These are phyloP conservation scores for Candida mattraensis DNA, from an alignment of 805 yeast genomes.

Conservation along the genomic window DNA sequence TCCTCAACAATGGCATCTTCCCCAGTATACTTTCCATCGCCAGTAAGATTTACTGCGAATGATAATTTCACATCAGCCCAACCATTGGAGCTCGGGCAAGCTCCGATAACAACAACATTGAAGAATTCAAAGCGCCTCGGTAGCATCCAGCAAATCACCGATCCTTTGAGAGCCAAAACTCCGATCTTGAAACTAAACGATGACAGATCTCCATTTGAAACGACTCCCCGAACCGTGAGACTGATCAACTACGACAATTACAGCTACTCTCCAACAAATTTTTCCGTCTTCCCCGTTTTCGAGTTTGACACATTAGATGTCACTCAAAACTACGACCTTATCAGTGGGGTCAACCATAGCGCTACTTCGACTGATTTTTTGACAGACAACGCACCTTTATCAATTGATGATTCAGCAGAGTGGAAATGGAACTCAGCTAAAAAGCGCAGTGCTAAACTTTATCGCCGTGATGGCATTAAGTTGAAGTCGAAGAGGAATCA, in stretches of 20 bases:
- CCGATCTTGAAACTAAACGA: slow-evolving; percentile 4
- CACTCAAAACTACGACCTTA: slow-evolving; percentile 15
- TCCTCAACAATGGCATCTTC: slow-evolving; percentile 15
- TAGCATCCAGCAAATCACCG: slow-evolving; percentile 6
- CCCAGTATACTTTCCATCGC: slow-evolving; percentile 11
- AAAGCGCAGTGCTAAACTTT: too few relatives aligned
- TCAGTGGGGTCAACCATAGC: slow-evolving; percentile 5
- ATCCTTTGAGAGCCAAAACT: slow-evolving; percentile 8
- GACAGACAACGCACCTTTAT: too few relatives aligned
- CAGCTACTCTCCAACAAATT: slow-evolving; percentile 21
- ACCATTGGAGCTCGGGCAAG: slow-evolving; percentile 6
- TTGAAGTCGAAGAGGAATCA: too few relatives aligned
- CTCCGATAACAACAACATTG: slow-evolving; percentile 1
- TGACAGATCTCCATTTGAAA: slow-evolving; percentile 12
- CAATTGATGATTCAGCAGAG: too few relatives aligned
- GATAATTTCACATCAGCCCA: slow-evolving; percentile 9
- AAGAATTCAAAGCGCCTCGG: slow-evolving; percentile 5
- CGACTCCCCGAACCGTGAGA: slow-evolving; percentile 24
- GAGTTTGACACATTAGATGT: slow-evolving; percentile 21
- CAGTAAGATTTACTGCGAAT: slow-evolving; percentile 2
- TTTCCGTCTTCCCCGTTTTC: slow-evolving; percentile 23
- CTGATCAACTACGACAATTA: slow-evolving; percentile 20
- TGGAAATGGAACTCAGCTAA: too few relatives aligned
- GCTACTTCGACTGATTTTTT: slow-evolving; percentile 13
- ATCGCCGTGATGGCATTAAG: too few relatives aligned